A percentile compares a stretch with the other conserved stretches of the same genome.
Evolutionary conservation across 1,284 basidiomycete genomes (phyloP).

Genomic region (Moesziomyces antarcticus): DNA sequence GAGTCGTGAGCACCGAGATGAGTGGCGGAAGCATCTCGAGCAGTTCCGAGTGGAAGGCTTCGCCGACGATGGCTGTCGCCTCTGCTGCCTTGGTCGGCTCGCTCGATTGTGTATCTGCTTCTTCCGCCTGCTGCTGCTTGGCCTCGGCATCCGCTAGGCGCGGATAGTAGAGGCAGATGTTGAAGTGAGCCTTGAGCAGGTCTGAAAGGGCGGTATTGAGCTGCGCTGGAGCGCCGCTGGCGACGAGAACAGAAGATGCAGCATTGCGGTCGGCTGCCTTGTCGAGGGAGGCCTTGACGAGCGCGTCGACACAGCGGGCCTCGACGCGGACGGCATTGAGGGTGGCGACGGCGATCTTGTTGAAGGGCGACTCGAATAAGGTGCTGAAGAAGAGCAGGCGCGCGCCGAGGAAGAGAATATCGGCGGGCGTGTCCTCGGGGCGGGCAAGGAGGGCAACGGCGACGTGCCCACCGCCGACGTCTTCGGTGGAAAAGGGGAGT

Average conservation of each 20-base stretch:
- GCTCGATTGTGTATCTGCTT: slow-evolving; percentile 3
- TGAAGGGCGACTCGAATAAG: slow-evolving; percentile 59
- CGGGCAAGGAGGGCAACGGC: slow-evolving; percentile 36
- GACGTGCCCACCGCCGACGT: slow-evolving; percentile 43
- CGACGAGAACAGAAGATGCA: slow-evolving; percentile 11
- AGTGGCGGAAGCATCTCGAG: slow-evolving; percentile 48
- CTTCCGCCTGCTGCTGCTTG: slow-evolving; percentile 14
- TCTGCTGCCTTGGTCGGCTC: not conserved
- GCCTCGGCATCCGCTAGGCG: slow-evolving; percentile 34
- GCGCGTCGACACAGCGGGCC: slow-evolving; percentile 28
- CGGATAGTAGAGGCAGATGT: slow-evolving; percentile 60
- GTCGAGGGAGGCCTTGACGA: slow-evolving; percentile 23
- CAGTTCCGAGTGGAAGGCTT: slow-evolving; percentile 40
- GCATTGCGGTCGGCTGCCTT: slow-evolving; percentile 13
- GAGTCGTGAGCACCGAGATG: slow-evolving; percentile 33
- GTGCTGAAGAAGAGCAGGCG: slow-evolving; percentile 61
- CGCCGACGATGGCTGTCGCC: slow-evolving; percentile 31
- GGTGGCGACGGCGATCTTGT: slow-evolving; percentile 48
- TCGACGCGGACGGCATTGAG: slow-evolving; percentile 34
- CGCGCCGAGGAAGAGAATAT: slow-evolving; percentile 55
- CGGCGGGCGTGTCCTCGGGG: slow-evolving; percentile 36
- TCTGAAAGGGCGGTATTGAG: slow-evolving; percentile 50
- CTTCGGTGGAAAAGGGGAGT: slow-evolving; percentile 37
- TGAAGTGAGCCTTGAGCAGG: slow-evolving; percentile 60
- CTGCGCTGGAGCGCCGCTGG: slow-evolving; percentile 38